Base-by-base conservation (phyloP, 2,329 filamentous ascomycete genomes). In the Hypoxylon sp. region DNA sequence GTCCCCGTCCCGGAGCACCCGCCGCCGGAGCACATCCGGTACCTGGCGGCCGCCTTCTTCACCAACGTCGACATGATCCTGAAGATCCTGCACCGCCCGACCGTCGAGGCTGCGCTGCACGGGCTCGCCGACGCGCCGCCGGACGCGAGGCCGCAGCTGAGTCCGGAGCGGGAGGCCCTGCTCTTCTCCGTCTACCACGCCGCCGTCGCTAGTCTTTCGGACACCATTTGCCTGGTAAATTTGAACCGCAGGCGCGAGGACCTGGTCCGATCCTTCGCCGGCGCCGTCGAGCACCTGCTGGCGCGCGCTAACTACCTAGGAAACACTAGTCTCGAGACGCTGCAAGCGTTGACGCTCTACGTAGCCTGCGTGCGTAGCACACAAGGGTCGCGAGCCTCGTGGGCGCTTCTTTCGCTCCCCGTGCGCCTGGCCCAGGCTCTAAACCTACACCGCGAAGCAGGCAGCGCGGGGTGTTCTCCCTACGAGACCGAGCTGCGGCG, bases 401-500 rank as follows among this genome's bases (percentile, higher is more conserved):
- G 80, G 79, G 79, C 76, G 2, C 72, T 82, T 8, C 75, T 79
- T 0, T 74, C 76, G 3, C 74, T 82, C 3, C 71, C 79, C 6
- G 71, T 81, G 41, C 80, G 82, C 6, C 77, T 84, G 3, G 80
- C 77, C 0, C 81, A 83, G 46, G 79, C 76, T 0, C 71, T 79
- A 17, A 72, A 74, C 34, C 72, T 84, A 4, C 80, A 83, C 55
- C 78, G 77, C 4, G 82, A 84, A 64, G 77, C 78, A 3, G 73
- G 75, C 37, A 75, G 65, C 41, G 49, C 62, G 5, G 68, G 72
- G 1, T 75, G 78, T 46, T 68, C 76, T 0, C 80, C 84, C 0
- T 89, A 85, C 64, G 82, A 89, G 59, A 80, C 81, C 2, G 85
- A 89, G 73, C 82, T 89, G 76, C 82, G 87, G 19, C 81, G 87